These are phyloP conservation scores for Diutina neorugosa DNA, from an alignment of 1,139 yeast genomes.

Conservation along the genomic window DNA sequence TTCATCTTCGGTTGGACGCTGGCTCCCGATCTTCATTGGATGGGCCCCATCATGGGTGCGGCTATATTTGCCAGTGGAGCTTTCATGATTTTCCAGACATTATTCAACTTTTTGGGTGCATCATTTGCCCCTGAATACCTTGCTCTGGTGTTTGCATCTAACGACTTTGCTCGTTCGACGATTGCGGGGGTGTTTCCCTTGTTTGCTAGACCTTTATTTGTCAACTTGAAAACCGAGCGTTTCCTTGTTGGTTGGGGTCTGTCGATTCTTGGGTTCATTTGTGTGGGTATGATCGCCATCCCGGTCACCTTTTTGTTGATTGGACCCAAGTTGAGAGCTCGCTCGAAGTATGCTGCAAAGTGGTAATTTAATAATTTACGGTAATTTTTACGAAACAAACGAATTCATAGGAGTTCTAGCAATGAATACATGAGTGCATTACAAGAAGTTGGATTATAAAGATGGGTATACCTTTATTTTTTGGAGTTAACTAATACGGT, in stretches of 20 bases:
- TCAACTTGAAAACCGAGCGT: constrained; percentile 27
- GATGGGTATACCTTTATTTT: too few species aligned
- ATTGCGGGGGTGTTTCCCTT: constrained; percentile 55
- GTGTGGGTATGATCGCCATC: constrained; percentile 39
- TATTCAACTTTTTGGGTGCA: constrained; percentile 9
- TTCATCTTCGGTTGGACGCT: constrained; percentile 43
- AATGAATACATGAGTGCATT: too few species aligned
- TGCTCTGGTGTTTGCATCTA: constrained; percentile 51
- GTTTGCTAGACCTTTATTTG: constrained; percentile 41
- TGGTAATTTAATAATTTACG: background rate
- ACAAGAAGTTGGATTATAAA: too few species aligned
- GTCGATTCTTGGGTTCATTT: constrained; percentile 20
- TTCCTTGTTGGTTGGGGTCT: constrained; percentile 65
- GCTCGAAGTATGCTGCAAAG: constrained; percentile 32
- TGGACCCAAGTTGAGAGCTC: constrained; percentile 37
- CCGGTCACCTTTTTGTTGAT: constrained; percentile 44
- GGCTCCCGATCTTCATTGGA: constrained; percentile 26
- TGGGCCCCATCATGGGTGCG: constrained; percentile 31
- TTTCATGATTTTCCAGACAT: constrained; percentile 29
- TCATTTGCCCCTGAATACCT: constrained; percentile 9
- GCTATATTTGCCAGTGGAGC: constrained; percentile 24
- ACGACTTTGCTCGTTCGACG: constrained; percentile 37
- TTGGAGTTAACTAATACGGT: too few species aligned
- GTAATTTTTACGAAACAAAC: too few species aligned
- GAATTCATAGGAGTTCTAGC: too few species aligned